Conservation (phyloP, 2,329 filamentous ascomycete genomes). For the Alternaria consortialis region DNA sequence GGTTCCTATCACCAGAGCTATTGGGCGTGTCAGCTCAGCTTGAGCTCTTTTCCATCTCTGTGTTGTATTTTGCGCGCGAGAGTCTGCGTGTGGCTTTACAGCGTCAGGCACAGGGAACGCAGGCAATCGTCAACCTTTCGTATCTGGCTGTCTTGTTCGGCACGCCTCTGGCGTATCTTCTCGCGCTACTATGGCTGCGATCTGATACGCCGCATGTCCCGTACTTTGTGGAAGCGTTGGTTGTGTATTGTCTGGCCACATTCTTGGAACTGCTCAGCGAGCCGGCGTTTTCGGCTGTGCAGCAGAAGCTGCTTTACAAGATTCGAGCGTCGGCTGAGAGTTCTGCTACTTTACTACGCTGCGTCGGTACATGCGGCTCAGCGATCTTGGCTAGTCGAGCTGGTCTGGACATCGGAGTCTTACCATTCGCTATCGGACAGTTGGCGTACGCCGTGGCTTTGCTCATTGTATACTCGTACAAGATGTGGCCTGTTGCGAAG, state of each 20-base stretch:
- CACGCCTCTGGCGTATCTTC: slow-evolving; percentile 66
- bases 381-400: slow-evolving; percentile 70
- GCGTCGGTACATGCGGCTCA: slow-evolving; percentile 74
- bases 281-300: slow-evolving; percentile 87
- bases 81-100: slow-evolving; percentile 91
- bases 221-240: slow-evolving; percentile 67
- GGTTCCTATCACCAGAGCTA: slow-evolving; percentile 83
- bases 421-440: slow-evolving; percentile 92
- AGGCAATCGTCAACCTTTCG: slow-evolving; percentile 87
- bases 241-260: slow-evolving; percentile 65
- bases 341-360: slow-evolving; percentile 80
- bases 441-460: slow-evolving; percentile 76
- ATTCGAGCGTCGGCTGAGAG: slow-evolving; percentile 85
- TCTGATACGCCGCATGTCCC: slow-evolving; percentile 65
- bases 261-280: slow-evolving; percentile 83
- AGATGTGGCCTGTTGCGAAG: slow-evolving; percentile 66
- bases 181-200: slow-evolving; percentile 74
- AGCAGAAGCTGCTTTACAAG: slow-evolving; percentile 81
- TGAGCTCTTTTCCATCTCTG: slow-evolving; percentile 89
- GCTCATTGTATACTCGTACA: slow-evolving; percentile 73
- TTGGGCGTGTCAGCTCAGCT: slow-evolving; percentile 89
- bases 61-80: slow-evolving; percentile 95
- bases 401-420: slow-evolving; percentile 70
- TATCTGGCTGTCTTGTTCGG: slow-evolving; percentile 80
- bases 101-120: slow-evolving; percentile 69